Percentiles rank a stretch among this genome's conserved stretches.
These are phyloP conservation scores for Datisca glomerata DNA, from an alignment of 306 rosid genomes.

Conservation along the genomic window DNA sequence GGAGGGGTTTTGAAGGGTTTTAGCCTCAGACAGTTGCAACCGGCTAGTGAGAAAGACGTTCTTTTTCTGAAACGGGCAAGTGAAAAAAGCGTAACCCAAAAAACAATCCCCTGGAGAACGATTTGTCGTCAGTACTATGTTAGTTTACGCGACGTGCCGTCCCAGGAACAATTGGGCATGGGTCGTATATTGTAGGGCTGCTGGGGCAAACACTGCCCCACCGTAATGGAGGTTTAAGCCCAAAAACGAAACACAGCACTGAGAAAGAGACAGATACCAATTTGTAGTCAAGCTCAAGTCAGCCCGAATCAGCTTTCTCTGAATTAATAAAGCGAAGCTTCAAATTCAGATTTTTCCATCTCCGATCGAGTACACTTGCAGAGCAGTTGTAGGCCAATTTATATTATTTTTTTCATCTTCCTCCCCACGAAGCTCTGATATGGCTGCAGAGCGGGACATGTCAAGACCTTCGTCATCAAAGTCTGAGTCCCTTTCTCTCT, in stretches of 20 bases:
- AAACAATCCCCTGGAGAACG: too few relatives aligned
- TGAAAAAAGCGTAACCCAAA: too few relatives aligned
- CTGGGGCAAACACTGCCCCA: too few relatives aligned
- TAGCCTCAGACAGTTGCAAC: not conserved
- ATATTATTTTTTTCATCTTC: slow-evolving; percentile 4
- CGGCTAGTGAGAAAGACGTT: not conserved
- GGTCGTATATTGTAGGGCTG: too few relatives aligned
- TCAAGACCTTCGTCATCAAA: slow-evolving; percentile 12
- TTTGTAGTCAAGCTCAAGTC: not conserved
- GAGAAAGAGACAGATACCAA: not conserved
- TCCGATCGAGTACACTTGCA: not conserved
- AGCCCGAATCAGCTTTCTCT: not conserved
- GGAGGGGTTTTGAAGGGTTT: not conserved
- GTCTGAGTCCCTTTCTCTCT: slow-evolving; percentile 2
- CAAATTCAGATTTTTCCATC: too few relatives aligned
- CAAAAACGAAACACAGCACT: not conserved
- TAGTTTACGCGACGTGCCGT: too few relatives aligned
- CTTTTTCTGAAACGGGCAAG: too few relatives aligned
- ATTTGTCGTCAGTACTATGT: too few relatives aligned
- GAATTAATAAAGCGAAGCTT: too few relatives aligned
- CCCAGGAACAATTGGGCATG: too few relatives aligned
- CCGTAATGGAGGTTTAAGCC: too few relatives aligned
- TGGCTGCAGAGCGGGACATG: slow-evolving; percentile 16
- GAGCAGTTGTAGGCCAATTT: not conserved
- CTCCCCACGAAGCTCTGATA: too few relatives aligned